A percentile compares a stretch with the other conserved stretches of the same genome.
These are phyloP conservation scores for Monosporozyma servazzii DNA, from an alignment of 805 yeast species.

Conservation along the genomic window DNA sequence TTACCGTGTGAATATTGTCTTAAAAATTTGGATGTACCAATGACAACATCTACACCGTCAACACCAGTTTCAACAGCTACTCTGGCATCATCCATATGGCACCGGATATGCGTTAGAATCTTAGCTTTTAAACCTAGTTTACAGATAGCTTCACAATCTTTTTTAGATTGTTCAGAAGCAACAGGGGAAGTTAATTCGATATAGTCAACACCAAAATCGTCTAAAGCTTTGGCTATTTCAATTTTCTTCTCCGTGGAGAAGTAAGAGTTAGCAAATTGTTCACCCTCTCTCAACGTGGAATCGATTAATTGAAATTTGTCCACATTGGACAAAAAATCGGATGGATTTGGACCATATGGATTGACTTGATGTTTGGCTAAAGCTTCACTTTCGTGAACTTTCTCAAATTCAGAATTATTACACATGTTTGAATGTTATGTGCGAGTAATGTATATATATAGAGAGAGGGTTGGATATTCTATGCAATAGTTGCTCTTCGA, in stretches of 20 bases:
- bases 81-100: slow-evolving; percentile 98
- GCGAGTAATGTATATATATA: not conserved
- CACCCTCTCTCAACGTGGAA: slow-evolving; percentile 95
- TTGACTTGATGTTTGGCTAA: slow-evolving; percentile 31
- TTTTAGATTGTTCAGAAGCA: slow-evolving; percentile 87
- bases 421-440: not conserved
- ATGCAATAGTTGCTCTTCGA: too few species aligned
- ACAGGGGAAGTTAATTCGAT: slow-evolving; percentile 98
- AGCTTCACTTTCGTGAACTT: slow-evolving; percentile 11
- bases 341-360: slow-evolving; percentile 94
- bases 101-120: slow-evolving; percentile 91
- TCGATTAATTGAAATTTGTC: slow-evolving; percentile 84
- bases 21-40: slow-evolving; percentile 92
- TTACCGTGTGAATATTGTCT: slow-evolving; percentile 95
- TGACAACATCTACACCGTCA: slow-evolving; percentile 97
- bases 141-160: slow-evolving; percentile 96
- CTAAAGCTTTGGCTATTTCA: slow-evolving; percentile 92
- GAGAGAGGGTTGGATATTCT: not conserved
- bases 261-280: slow-evolving; percentile 96
- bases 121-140: slow-evolving; percentile 95
- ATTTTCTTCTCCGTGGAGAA: slow-evolving; percentile 90
- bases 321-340: slow-evolving; percentile 85
- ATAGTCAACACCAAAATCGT: slow-evolving; percentile 97
- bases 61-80: slow-evolving; percentile 98
- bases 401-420: slow-evolving; percentile 9